Evolutionary conservation across 2,329 filamentous ascomycete genomes (phyloP).

Genomic region (Coleophoma eucalyptorum): DNA sequence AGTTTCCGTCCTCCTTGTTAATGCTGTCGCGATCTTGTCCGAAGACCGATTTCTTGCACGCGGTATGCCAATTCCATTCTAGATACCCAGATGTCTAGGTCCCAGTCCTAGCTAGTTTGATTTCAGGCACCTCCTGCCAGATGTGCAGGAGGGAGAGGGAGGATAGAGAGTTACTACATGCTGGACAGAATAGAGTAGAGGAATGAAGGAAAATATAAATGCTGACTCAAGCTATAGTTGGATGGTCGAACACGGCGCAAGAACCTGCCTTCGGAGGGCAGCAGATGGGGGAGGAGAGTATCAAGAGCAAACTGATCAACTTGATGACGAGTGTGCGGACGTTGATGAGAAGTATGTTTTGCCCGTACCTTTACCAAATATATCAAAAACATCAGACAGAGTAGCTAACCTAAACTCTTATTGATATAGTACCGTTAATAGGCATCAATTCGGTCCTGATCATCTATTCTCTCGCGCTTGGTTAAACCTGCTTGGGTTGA

Average conservation of each 20-base stretch:
- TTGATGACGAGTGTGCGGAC: conserved; percentile 87
- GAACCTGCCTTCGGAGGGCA: conserved; percentile 75
- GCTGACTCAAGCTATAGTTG: conserved; percentile 51
- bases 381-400: not conserved
- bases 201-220: not conserved
- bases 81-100: not conserved
- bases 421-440: conserved; percentile 70
- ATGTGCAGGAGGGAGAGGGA: no score
- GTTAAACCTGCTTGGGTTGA: conserved; percentile 34
- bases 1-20: conserved; percentile 86
- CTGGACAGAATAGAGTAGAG: not conserved
- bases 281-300: conserved; percentile 59
- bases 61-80: conserved; percentile 43
- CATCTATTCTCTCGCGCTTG: conserved; percentile 74
- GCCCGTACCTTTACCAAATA: not conserved
- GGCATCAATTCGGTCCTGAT: conserved; percentile 80
- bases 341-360: conserved; percentile 80
- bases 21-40: conserved; percentile 88
- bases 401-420: no score
- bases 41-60: conserved; percentile 89
- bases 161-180: not conserved
- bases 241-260: conserved; percentile 64
- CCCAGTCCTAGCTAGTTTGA: no score
- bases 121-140: no score
- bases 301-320: conserved; percentile 85